Evolutionary conservation across 345 rosid species (phyloP).

Genomic region (Hevea brasiliensis): DNA sequence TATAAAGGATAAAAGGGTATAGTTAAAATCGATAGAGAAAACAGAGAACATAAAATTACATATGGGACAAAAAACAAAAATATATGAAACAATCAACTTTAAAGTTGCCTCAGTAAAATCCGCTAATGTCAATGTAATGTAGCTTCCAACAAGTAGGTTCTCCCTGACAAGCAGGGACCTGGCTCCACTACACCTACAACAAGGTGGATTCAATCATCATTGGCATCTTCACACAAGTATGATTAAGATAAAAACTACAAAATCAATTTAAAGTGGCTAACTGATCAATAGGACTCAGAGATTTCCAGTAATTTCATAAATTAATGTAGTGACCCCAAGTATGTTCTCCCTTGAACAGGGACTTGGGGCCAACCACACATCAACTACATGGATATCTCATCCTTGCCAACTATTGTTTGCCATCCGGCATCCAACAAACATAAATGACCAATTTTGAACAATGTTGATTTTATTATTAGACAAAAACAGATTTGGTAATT

Average conservation of each 20-base stretch:
- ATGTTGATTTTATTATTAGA: too few relatives aligned
- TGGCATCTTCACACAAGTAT: neutral
- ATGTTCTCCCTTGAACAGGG: conserved; percentile 64
- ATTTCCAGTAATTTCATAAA: conserved; percentile 30
- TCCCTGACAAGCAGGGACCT: conserved; percentile 34
- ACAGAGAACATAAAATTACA: neutral
- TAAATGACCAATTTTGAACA: too few relatives aligned
- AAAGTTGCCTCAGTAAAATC: conserved; percentile 23
- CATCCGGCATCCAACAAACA: too few relatives aligned
- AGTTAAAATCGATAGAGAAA: conserved; percentile 43
- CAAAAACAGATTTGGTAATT: neutral
- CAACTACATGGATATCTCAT: too few relatives aligned
- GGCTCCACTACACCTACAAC: conserved; percentile 32
- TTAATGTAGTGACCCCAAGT: conserved; percentile 39
- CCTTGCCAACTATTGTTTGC: too few relatives aligned
- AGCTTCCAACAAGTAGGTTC: conserved; percentile 42
- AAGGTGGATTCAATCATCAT: conserved; percentile 28
- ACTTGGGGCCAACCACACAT: conserved; percentile 58
- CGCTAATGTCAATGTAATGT: conserved; percentile 21
- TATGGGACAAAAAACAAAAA: neutral
- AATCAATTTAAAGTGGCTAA: too few relatives aligned
- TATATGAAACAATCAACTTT: neutral
- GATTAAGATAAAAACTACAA: too few relatives aligned
- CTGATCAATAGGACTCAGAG: conserved; percentile 38
- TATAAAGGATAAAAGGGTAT: conserved; percentile 22